Percentiles rank a stretch among this genome's conserved stretches.
Evolutionary conservation across 768 basidiomycete species (phyloP).

Genomic region (Megacollybia marginata): DNA sequence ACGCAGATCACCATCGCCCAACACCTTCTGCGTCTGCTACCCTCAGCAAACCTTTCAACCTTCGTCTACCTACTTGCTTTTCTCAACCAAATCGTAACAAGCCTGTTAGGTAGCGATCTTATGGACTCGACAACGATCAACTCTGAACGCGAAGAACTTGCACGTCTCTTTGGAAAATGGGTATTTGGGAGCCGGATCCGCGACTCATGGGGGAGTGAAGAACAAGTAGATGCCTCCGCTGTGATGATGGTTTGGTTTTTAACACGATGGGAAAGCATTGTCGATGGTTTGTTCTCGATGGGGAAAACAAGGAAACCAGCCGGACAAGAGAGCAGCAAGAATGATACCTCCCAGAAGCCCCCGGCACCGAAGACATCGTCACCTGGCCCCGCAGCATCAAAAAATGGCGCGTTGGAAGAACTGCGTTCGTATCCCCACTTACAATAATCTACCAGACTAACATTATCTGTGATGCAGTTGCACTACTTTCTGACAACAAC

Average conservation of each 20-base stretch:
- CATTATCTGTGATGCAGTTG: too few species aligned
- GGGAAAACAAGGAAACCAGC: not conserved
- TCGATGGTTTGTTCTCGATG: not conserved
- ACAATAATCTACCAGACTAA: too few species aligned
- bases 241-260: not conserved
- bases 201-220: not conserved
- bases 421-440: too few species aligned
- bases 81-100: constrained; percentile 30
- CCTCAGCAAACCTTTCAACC: constrained; percentile 32
- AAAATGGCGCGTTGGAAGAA: too few species aligned
- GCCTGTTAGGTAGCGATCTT: not conserved
- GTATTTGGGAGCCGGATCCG: not conserved
- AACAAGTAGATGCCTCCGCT: not conserved
- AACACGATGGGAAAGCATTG: not conserved
- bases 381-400: too few species aligned
- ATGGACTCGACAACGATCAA: not conserved
- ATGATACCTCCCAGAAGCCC: too few species aligned
- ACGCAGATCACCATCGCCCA: constrained; percentile 22
- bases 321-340: too few species aligned
- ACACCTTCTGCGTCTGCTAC: constrained; percentile 33
- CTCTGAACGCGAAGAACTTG: not conserved
- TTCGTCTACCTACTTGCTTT: constrained; percentile 39
- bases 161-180: not conserved
- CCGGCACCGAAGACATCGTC: too few species aligned
- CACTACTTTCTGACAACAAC: too few species aligned